Base-by-base conservation (phyloP, 2,329 filamentous ascomycete species). In the Fusarium sp. region DNA sequence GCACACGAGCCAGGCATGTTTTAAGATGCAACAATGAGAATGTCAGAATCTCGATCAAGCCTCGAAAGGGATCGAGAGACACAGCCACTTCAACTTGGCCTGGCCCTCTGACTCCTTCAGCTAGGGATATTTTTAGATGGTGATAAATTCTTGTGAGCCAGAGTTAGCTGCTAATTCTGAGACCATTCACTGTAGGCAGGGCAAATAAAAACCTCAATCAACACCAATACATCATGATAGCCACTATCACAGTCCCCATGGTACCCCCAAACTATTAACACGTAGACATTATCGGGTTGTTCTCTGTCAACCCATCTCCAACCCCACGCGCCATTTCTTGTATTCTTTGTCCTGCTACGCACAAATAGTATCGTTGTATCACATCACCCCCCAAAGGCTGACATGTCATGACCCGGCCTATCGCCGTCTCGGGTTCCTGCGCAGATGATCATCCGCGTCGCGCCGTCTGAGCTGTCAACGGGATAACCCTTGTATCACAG, bases 341-440 rank as follows among this genome's bases (percentile, higher is more conserved):
- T 37, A 39, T 58, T 51, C 41, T 32, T 48, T 46, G 25, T 58
- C 35, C 39, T 32, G 41, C 39, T 56, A 49, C 51, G 30, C 35
- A 48, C 20, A 48, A 27, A 35, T 17, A 17, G n/a, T n/a, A 8
- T 17, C 45, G 19, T 19, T 33, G 35, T 55, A 59, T 59, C 49
- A 43, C 60, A 23, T 23, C 39, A 30, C 40, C 22, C n/a, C 23
- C 22, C 35, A 45, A 45, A 47, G 65, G 55, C 57, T 66, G 57
- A 65, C 46, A 57, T 60, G 60, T 35, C 46, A 59, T 46, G 58
- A 41, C 53, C 54, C 23, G 54, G 56, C 73, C 71, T 72, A 73
- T 73, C 63, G 64, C 50, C 59, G 57, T 53, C 51, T 62, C 73
- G 73, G 73, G 73, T 75, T 75, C 73, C 73, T 75, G 73, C 73